These are phyloP conservation scores for Cafeteria roenbergensis DNA, from an alignment of 108 stramenopile species.

Conservation along the genomic window DNA sequence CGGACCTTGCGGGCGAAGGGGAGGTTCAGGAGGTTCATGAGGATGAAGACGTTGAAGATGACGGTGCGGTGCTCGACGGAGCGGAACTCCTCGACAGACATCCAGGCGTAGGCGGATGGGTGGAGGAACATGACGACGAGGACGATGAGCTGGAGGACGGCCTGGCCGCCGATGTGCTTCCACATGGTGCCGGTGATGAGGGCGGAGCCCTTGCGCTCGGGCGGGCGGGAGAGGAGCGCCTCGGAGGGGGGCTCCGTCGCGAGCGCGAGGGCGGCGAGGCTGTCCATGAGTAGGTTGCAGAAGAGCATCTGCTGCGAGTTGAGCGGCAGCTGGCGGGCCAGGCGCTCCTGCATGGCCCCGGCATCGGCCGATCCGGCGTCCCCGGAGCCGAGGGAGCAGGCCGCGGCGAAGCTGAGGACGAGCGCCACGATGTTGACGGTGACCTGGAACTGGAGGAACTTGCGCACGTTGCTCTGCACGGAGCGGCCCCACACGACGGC, in stretches of 20 bases:
- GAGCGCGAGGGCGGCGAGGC: constrained; percentile 88
- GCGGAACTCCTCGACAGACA: not conserved
- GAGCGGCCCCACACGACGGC: constrained; percentile 90
- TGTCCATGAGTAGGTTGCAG: constrained; percentile 96
- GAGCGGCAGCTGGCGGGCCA: constrained; percentile 83
- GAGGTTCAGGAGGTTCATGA: constrained; percentile 15
- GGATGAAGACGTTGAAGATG: constrained; percentile 26
- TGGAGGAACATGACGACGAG: not conserved
- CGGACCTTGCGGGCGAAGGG: constrained; percentile 5
- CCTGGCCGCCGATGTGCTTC: not conserved
- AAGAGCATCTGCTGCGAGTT: constrained; percentile 94
- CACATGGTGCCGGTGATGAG: not conserved
- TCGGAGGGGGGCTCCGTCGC: constrained; percentile 27
- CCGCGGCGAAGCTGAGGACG: constrained; percentile 66
- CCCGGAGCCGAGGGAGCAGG: constrained; percentile 1
- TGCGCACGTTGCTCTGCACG: constrained; percentile 94
- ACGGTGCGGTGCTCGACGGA: constrained; percentile 5
- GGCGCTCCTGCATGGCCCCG: constrained; percentile 55
- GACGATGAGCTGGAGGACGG: not conserved
- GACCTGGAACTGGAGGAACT: constrained; percentile 94
- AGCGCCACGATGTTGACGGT: constrained; percentile 95
- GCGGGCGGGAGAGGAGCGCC: not conserved
- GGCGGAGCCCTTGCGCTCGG: not conserved
- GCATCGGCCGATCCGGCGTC: no score
- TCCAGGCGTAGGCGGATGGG: not conserved